These are phyloP conservation scores for Exophiala spinifera DNA, from an alignment of 2,329 filamentous ascomycete genomes.

Conservation along the genomic window DNA sequence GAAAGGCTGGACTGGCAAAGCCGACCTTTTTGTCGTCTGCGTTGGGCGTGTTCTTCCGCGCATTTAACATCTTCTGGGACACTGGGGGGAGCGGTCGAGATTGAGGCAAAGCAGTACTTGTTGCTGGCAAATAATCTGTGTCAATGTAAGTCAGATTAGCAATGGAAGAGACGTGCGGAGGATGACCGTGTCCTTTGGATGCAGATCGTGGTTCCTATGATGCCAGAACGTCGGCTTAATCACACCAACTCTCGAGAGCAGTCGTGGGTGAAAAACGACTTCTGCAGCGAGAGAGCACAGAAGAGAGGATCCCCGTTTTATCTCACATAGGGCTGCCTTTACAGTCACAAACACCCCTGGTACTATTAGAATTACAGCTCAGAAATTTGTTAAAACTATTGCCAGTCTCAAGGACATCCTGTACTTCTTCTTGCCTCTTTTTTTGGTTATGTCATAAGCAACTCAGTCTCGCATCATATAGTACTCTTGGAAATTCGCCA, in stretches of 20 bases:
- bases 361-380: background rate
- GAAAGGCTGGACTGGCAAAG: background rate
- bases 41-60: conserved; percentile 3
- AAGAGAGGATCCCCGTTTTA: no score
- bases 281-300: no score
- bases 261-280: no score
- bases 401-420: background rate
- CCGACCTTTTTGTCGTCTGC: conserved; percentile 3
- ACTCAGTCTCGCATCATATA: background rate
- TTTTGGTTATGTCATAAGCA: background rate
- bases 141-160: background rate
- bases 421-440: background rate
- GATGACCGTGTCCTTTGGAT: no score
- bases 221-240: no score
- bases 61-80: background rate
- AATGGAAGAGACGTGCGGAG: no score
- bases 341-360: background rate
- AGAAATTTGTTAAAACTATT: background rate
- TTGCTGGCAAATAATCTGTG: background rate
- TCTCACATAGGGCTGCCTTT: background rate
- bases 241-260: no score
- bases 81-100: background rate
- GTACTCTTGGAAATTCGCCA: background rate
- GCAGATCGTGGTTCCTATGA: no score
- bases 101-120: background rate